A percentile compares a stretch with the other conserved stretches of the same genome.
Conservation (phyloP, 2,329 filamentous ascomycete species). For the Trichophyton mentagrophytes region DNA sequence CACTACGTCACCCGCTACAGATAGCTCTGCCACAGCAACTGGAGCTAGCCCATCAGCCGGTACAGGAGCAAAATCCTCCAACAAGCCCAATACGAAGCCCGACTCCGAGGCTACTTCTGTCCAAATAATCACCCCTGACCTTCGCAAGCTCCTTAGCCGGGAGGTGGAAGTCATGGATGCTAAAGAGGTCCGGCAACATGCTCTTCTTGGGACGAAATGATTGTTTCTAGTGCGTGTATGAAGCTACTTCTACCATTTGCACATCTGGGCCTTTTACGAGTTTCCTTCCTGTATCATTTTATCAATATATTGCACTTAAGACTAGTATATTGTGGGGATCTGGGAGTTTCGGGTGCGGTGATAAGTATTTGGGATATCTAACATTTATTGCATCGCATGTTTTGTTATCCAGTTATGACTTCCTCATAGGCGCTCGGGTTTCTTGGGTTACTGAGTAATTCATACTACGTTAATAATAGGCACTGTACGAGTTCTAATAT, state of each 20-base stretch:
- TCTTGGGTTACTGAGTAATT: neutral
- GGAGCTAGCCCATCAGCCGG: neutral
- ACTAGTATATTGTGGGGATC: neutral
- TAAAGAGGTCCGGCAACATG: conserved; percentile 34
- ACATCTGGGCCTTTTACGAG: neutral
- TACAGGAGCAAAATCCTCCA: neutral
- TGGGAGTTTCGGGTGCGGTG: neutral
- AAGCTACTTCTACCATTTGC: neutral
- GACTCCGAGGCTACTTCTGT: conserved; percentile 16
- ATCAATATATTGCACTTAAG: neutral
- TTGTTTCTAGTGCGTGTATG: neutral
- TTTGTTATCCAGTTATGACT: too few species aligned
- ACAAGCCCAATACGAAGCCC: neutral
- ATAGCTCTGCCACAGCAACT: neutral
- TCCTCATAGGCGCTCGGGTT: neutral
- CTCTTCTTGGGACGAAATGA: conserved; percentile 18
- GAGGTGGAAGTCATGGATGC: conserved; percentile 30
- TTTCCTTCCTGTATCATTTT: neutral
- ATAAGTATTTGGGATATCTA: neutral
- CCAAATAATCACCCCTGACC: conserved; percentile 38
- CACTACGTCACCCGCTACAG: neutral
- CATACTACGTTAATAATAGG: neutral
- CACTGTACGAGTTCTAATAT: neutral
- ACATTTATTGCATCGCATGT: neutral
- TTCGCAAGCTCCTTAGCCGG: conserved; percentile 42